Percentiles rank a stretch among this genome's conserved stretches.
These are phyloP conservation scores for Phytophthora chlamydospora DNA, from an alignment of 352 stramenopile species.

Conservation along the genomic window DNA sequence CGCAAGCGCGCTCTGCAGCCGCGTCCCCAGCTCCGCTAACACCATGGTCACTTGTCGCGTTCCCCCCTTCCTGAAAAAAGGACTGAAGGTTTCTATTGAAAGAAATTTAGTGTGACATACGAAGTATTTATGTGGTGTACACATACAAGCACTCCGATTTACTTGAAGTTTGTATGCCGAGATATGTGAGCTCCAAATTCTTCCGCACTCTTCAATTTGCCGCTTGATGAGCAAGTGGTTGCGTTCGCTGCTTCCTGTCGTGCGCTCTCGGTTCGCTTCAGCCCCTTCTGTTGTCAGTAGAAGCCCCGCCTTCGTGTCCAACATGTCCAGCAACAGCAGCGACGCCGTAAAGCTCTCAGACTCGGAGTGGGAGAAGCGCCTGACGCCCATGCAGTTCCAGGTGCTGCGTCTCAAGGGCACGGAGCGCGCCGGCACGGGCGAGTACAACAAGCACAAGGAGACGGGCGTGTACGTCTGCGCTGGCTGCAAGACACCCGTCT, in stretches of 20 bases:
- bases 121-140: too few species aligned
- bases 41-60: conserved; percentile 67
- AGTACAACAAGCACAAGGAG: conserved; percentile 91
- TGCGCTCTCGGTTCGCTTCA: conserved; percentile 12
- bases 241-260: conserved; percentile 27
- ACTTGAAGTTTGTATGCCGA: conserved; percentile 5
- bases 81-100: conserved; percentile 11
- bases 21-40: conserved; percentile 87
- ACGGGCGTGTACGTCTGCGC: conserved; percentile 89
- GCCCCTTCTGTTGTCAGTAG: conserved; percentile 2
- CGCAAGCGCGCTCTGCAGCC: conserved; percentile 85
- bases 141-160: conserved; percentile 8
- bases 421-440: conserved; percentile 85
- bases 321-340: conserved; percentile 50
- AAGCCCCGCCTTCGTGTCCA: conserved; percentile 24
- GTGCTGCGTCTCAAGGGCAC: conserved; percentile 92
- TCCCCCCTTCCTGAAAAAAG: conserved; percentile 1
- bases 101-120: neutral
- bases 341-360: conserved; percentile 59
- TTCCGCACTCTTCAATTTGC: conserved; percentile 25
- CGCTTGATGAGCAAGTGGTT: conserved; percentile 34
- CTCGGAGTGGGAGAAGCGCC: conserved; percentile 81
- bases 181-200: neutral
- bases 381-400: conserved; percentile 83
- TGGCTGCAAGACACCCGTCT: conserved; percentile 87